Base-by-base conservation (phyloP, 805 yeast genomes). In the Sugiyamaella lignohabitans region DNA sequence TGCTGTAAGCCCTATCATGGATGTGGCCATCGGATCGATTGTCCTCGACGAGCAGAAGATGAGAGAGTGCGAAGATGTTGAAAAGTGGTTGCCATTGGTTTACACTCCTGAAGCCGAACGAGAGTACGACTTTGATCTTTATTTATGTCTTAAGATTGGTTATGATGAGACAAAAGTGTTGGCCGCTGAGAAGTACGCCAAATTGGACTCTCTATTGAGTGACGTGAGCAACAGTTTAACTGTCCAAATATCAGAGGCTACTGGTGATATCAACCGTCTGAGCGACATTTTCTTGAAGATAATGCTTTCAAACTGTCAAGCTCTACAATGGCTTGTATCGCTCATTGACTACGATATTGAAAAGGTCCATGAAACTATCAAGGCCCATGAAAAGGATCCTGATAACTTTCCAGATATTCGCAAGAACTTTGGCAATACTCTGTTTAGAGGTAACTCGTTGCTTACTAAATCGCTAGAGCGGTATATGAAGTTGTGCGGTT, bases 361-460 rank as follows among this genome's bases (percentile, higher is more conserved):
- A 11, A 56, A 50, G 17, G 34, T 65, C 16, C 38, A 40, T 19
- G 44, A 45, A 14, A 11, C 34, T 6, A 34, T 16, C 16, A 36
- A 37, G 6, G 43, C 46, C 17, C 40, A 42, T 18, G 19, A 34
- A 24, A 30, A 21, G 23, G 32, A 41, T 24, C 21, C 37, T 3
- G 40, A 32, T 14, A 14, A 10, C 20, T 14, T 17, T 14, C 38
- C 18, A 22, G 47, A 45, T 5, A 14, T 32, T 23, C 37, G 48
- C 38, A 42, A 39, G n/a, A 52, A 76, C 52, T 63, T 79, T 2
- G 74, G 76, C 53, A 81, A 77, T 52, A 74, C 86, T 0, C 61
- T 87, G 14, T 91, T 91, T 59, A 72, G 98, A 55, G 96, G 96
- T 0, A 84, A 87, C 47, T 80, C 95, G 1, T 72, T 91, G 3